phyloP scores from a whole-genome alignment of 176 grass and related monocot genomes.

The Oryza glumipatula region DNA sequence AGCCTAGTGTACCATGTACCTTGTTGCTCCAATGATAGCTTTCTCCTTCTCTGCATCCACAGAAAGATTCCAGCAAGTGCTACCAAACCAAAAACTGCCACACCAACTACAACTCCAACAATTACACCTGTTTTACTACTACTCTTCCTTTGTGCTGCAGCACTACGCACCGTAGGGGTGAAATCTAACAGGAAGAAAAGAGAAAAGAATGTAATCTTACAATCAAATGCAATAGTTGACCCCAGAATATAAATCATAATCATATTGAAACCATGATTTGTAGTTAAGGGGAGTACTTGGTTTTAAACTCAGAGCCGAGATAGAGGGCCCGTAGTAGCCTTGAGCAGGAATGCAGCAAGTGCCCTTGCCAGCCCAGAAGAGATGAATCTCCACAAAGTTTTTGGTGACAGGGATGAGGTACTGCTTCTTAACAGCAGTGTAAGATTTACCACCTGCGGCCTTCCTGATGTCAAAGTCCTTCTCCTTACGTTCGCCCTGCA shows the following conservation, averaged over 20 bases:
- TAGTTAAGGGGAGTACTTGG: constrained; percentile 47
- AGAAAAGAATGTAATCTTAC: neutral
- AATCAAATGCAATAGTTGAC: neutral
- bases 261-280: neutral
- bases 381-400: constrained; percentile 97
- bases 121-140: constrained; percentile 56
- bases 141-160: constrained; percentile 9
- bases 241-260: neutral
- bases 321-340: constrained; percentile 80
- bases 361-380: constrained; percentile 97
- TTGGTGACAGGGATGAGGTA: constrained; percentile 62
- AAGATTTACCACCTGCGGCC: constrained; percentile 54
- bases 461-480: constrained; percentile 89
- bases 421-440: constrained; percentile 57
- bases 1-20: constrained; percentile 30
- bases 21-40: constrained; percentile 50
- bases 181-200: constrained; percentile 62
- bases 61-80: constrained; percentile 46
- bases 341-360: constrained; percentile 78
- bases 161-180: constrained; percentile 52
- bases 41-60: constrained; percentile 55
- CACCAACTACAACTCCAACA: constrained; percentile 61
- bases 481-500: constrained; percentile 62
- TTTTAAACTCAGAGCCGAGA: constrained; percentile 85
- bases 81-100: constrained; percentile 48